Evolutionary conservation across 2,329 filamentous ascomycete genomes (phyloP), one percentile per base, ranked within the genome.

Genomic region (Phyllosticta capitalensis): DNA sequence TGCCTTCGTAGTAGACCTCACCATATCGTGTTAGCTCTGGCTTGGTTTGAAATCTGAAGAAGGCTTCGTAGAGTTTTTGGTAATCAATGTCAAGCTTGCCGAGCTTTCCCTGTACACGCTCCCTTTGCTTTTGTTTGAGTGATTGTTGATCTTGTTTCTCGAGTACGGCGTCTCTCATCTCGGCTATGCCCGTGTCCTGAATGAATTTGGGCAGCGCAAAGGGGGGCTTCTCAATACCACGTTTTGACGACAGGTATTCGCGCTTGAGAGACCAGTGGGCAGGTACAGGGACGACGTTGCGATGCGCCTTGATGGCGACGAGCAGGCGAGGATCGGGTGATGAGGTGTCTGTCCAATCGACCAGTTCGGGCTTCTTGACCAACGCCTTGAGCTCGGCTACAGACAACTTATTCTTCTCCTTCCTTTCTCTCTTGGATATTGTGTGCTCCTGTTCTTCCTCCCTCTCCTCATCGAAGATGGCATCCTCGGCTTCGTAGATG

Each of bases 1-100:
- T 99, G 70, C 94, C 94, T 75, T 99, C 94, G 72, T 97, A 97
- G 74, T 99, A 99, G n/a, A 99, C 92, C 73, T 99, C 94, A 49
- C 94, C 94, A 67, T 96, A 99, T 51, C 92, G 84, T 30, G 94
- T 97, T 63, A 99, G 78, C 66, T 91, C 86, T 0, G 94, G 94
- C 75, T 99, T 99, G 49, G 90, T 95, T 76, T 99, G 94, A 71
- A 96, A 95, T 61, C 91, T 85, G 79, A 99, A 99, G 79, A 99
- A 99, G 3, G 94, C 94, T 71, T 97, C 94, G 76, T 97, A 97
- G 58, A 97, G 84, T 73, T 94, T 96, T 71, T 96, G 90, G 73
- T 99, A 99, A 74, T 99, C 94, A 65, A 99, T 97, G 72, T 99
- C 94, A 55, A 99, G 81, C 73, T 94, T 95, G 63, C 94, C 94